Conservation (phyloP, 2,329 filamentous ascomycete species). For the Escovopsis weberi region DNA sequence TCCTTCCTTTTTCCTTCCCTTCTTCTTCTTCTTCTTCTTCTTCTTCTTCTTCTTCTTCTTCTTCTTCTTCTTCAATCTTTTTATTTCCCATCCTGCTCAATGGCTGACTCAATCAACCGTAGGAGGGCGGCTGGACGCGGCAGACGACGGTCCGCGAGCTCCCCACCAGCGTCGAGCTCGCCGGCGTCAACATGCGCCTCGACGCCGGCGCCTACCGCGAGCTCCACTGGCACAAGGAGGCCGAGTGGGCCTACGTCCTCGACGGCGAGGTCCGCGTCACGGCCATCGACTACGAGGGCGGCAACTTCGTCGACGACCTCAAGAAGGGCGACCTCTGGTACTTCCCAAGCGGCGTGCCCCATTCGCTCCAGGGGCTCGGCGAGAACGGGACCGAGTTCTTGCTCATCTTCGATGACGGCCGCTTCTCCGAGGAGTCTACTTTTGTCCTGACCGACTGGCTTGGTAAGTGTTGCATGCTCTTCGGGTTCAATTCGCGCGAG, state of each 20-base stretch:
- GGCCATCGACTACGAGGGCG: constrained; percentile 59
- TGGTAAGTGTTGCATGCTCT: constrained; percentile 29
- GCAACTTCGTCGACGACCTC: constrained; percentile 64
- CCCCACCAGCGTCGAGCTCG: constrained; percentile 52
- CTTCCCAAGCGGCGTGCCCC: constrained; percentile 63
- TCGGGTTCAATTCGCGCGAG: too few species aligned
- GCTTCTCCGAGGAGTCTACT: constrained; percentile 47
- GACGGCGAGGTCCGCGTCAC: constrained; percentile 58
- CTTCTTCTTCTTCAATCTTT: too few species aligned
- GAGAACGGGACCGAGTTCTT: constrained; percentile 42
- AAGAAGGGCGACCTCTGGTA: constrained; percentile 69
- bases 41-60: too few species aligned
- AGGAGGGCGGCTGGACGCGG: constrained; percentile 65
- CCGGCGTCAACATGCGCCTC: constrained; percentile 66
- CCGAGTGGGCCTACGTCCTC: constrained; percentile 64
- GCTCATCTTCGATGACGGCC: constrained; percentile 33
- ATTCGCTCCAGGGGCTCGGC: constrained; percentile 59
- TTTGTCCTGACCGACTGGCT: constrained; percentile 64
- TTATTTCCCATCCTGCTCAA: too few species aligned
- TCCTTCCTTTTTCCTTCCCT: too few species aligned
- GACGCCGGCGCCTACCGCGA: constrained; percentile 60
- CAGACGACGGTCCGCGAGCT: constrained; percentile 57
- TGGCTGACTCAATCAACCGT: neutral
- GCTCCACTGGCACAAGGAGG: constrained; percentile 69
- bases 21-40: too few species aligned